These are phyloP conservation scores for Xylariaceae sp. DNA, from an alignment of 2,329 filamentous ascomycete species.

Conservation along the genomic window DNA sequence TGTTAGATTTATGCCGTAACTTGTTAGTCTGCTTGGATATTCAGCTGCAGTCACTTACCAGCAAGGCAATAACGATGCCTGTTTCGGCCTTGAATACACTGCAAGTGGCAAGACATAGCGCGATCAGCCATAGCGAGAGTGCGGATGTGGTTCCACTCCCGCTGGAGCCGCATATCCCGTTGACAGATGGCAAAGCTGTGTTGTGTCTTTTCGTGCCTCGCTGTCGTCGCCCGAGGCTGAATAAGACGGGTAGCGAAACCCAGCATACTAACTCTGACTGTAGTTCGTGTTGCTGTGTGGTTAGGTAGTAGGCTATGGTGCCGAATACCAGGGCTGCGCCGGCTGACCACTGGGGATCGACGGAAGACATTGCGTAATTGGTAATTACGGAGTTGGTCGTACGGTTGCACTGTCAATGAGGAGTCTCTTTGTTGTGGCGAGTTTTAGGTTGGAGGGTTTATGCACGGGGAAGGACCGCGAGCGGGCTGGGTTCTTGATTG, in stretches of 20 bases:
- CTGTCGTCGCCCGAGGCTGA: constrained; percentile 10
- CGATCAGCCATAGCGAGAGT: constrained; percentile 19
- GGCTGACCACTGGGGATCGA: constrained; percentile 12
- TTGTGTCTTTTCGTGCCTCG: neutral
- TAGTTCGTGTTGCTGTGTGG: constrained; percentile 27
- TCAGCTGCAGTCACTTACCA: constrained; percentile 10
- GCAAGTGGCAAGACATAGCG: constrained; percentile 18
- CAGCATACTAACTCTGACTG: constrained; percentile 36
- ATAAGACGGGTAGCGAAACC: constrained; percentile 29
- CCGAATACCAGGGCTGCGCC: constrained; percentile 29
- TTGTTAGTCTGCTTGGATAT: neutral
- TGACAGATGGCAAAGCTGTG: neutral
- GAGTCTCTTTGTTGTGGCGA: too few relatives aligned
- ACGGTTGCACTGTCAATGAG: too few relatives aligned
- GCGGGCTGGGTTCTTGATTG: too few relatives aligned
- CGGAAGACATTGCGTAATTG: neutral
- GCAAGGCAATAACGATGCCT: constrained; percentile 14
- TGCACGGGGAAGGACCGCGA: too few relatives aligned
- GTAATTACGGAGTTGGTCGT: too few relatives aligned
- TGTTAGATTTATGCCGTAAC: constrained; percentile 2
- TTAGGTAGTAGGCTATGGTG: constrained; percentile 21
- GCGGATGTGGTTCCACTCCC: neutral
- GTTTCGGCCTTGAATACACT: constrained; percentile 26
- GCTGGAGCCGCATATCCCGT: neutral
- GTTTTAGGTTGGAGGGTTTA: too few relatives aligned